These are phyloP conservation scores for Magnolia sinica DNA, from an alignment of 164 flowering plant genomes.

Conservation along the genomic window DNA sequence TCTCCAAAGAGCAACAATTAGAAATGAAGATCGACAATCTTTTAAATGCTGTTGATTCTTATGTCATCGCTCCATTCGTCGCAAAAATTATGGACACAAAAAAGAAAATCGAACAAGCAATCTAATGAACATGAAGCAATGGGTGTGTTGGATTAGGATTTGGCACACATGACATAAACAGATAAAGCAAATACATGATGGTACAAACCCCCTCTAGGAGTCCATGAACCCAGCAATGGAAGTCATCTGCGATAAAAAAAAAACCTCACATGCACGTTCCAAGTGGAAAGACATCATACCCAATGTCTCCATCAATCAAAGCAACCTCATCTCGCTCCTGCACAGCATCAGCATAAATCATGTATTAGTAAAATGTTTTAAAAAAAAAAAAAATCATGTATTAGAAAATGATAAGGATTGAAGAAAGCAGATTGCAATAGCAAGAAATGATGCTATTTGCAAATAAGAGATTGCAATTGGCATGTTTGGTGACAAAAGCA, in stretches of 20 bases:
- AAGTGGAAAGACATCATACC: slow-evolving; percentile 18
- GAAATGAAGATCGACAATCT: background rate
- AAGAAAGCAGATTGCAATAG: background rate
- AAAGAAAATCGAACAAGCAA: background rate
- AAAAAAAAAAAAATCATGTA: too few relatives aligned
- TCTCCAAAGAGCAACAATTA: too few relatives aligned
- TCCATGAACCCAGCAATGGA: slow-evolving; percentile 4
- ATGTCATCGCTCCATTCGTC: background rate
- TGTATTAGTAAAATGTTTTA: background rate
- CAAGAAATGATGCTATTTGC: background rate
- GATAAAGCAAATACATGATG: slow-evolving; percentile 19
- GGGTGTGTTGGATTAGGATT: background rate
- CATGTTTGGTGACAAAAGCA: background rate
- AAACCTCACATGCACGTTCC: slow-evolving; percentile 29
- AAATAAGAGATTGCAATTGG: background rate
- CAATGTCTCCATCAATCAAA: slow-evolving; percentile 30
- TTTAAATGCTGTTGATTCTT: background rate
- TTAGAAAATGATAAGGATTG: background rate
- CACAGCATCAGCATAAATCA: slow-evolving; percentile 13
- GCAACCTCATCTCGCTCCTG: slow-evolving; percentile 37
- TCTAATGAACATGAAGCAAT: background rate
- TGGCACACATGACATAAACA: background rate
- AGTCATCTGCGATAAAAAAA: background rate
- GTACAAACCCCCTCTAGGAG: slow-evolving; percentile 10
- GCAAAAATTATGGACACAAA: background rate